Conservation (phyloP, 2,329 filamentous ascomycete species). For the Arthrobotrys sinensis region DNA sequence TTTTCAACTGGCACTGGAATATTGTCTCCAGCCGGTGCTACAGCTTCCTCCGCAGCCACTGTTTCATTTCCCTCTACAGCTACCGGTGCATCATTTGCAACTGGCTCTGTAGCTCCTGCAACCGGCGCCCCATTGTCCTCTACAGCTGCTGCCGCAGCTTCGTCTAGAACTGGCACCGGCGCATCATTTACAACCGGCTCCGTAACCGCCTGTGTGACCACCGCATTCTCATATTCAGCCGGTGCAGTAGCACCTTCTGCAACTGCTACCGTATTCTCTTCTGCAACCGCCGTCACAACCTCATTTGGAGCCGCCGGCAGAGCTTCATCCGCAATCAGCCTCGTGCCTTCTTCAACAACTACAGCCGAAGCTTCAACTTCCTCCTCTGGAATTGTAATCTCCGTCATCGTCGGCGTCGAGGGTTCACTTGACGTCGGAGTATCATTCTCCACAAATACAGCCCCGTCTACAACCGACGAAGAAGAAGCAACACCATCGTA, state of each 20-base stretch:
- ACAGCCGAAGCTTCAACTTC: neutral
- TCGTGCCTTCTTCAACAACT: neutral
- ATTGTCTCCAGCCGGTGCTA: neutral
- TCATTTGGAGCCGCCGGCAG: neutral
- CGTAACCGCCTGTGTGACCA: neutral
- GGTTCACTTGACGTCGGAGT: constrained; percentile 16
- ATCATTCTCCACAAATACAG: neutral
- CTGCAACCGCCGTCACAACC: neutral
- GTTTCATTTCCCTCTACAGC: neutral
- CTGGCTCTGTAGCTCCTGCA: neutral
- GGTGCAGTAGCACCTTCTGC: neutral
- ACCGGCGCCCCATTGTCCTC: neutral
- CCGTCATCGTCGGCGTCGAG: constrained; percentile 7
- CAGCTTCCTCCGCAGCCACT: neutral
- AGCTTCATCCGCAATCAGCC: neutral
- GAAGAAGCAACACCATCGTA: neutral
- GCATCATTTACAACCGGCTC: neutral
- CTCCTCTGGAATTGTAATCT: neutral
- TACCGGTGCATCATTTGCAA: neutral
- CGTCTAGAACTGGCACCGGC: neutral
- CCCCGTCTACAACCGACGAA: neutral
- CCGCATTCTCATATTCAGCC: neutral
- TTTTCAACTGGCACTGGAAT: neutral
- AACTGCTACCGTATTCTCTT: neutral
- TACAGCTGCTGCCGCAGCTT: neutral